Evolutionary conservation across 345 rosid species (phyloP), one percentile per base, ranked within the genome.

Genomic region (Lumnitzera racemosa): DNA sequence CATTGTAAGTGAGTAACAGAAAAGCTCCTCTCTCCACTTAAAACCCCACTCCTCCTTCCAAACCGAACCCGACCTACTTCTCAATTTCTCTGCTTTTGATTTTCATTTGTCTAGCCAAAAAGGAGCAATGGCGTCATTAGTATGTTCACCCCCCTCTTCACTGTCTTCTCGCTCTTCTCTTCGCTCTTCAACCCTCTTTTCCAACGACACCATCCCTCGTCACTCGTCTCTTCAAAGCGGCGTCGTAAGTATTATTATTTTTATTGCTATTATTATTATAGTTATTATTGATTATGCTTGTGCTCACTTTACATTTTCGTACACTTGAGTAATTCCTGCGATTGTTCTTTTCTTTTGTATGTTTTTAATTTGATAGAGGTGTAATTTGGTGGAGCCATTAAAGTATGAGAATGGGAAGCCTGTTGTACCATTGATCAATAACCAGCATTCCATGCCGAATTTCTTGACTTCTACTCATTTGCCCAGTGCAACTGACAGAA

Each of bases 311-410:
- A 36, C 43, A 36, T 7, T 36, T 36, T 9, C 5, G 9, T 20
- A 9, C 0, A 9, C 11, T 36, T 51, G 1, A 46, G 49, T 53
- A 46, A 25, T 47, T 58, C 16, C 9, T 62, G 61, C 27, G 49
- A 52, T n/a, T 24, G 0, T 0, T 43, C 49, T 29, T 8, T 50
- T 29, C 49, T 63, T 48, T 12, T 11, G 17, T 5, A 46, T 27
- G 6, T 57, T 54, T 27, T 5, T 56, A n/a, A 0, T 31, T 36
- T 59, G 13, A 46, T 50, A 83, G 96, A 81, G 75, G 55, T 85
- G 97, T 68, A 79, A 78, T 65, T 65, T 77, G 77, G 79, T 72
- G 73, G 89, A 90, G 71, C 87, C 84, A 29, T 69, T 76, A 78
- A 85, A 77, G 68, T 78, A 55, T 49, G 85, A 74, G 24, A 83